phyloP scores from a whole-genome alignment of 208 protist species.

The Borovskyia barvae region DNA sequence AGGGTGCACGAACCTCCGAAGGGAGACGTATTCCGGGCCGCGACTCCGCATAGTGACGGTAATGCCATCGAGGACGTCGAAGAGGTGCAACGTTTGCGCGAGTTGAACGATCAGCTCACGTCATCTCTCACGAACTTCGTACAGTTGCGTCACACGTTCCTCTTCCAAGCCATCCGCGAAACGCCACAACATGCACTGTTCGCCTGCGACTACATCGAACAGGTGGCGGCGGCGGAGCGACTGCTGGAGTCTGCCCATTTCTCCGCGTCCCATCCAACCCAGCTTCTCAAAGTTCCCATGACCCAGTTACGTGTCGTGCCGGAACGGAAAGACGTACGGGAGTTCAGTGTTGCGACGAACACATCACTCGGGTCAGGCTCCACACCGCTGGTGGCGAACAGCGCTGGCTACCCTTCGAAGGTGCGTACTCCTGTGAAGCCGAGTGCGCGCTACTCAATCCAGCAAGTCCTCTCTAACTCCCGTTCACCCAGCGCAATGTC shows the following conservation, averaged over 20 bases:
- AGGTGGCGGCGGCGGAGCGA: slow-evolving; percentile 32
- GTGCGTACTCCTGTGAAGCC: slow-evolving; percentile 30
- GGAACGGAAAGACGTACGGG: slow-evolving; percentile 7
- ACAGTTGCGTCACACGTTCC: slow-evolving; percentile 22
- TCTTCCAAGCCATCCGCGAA: slow-evolving; percentile 37
- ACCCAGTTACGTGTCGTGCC: slow-evolving; percentile 13
- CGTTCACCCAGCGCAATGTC: background rate
- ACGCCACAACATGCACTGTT: slow-evolving; percentile 34
- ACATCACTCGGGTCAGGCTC: slow-evolving; percentile 15
- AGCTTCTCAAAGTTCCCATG: slow-evolving; percentile 5
- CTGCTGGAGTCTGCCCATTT: slow-evolving; percentile 22
- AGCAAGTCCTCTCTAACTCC: slow-evolving; percentile 4
- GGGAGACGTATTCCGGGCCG: background rate
- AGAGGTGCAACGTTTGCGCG: background rate
- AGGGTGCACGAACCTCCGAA: no score
- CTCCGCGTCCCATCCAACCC: background rate
- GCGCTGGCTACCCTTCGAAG: background rate
- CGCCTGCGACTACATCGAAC: slow-evolving; percentile 40
- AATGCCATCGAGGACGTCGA: background rate
- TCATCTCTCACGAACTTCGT: slow-evolving; percentile 26
- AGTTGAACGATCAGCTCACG: slow-evolving; percentile 8
- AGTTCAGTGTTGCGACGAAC: slow-evolving; percentile 14
- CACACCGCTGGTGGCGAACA: background rate
- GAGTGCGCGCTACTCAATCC: slow-evolving; percentile 19
- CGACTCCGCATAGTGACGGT: background rate